Base-by-base conservation (phyloP, 345 rosid species). In the Eucalyptus erythrocorys region DNA sequence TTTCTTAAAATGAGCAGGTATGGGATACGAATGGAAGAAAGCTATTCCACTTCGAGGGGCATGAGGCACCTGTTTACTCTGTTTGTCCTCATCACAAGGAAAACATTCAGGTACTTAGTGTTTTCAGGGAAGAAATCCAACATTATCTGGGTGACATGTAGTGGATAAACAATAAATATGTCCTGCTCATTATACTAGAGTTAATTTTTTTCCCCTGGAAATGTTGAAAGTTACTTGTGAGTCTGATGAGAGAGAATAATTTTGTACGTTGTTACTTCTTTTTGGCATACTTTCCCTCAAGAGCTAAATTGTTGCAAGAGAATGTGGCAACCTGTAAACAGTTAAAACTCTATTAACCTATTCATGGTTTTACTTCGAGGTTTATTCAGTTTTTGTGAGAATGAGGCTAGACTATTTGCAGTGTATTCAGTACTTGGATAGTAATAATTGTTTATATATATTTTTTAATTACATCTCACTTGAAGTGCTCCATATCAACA, bases 81-180 rank as follows among this genome's bases (percentile, higher is more conserved):
- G 92, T 97, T 86, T 96, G 97, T 89, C 98, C 99, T 91, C 99
- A 97, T 90, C 95, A 96, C 93, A 95, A 95, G 92, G 98, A 96
- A 88, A 96, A 87, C 90, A 93, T 96, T 91, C 98, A 97, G 99
- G 99, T 97, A 91, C 34, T 30, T 42, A 45, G 59, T 7, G 17
- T 76, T 76, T 76, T 40, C 27, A 10, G 47, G 47, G 82, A 42
- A 40, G 15, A 10, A 42, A 76, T 76, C 84, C 84, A 22, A 76
- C 84, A 76, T 40, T 76, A 40, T 76, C 30, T 6, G 40, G 24
- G 84, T 76, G 47, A 11, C 47, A 40, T 40, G 15, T 76, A 40
- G 47, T 76, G 27, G 30, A 40, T 37, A 76, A 40, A 43, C 84
- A 40, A 76, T 76, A 22, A 76, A 24, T 76, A 21, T 76, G 84